A percentile compares a stretch with the other conserved stretches of the same genome.
These are phyloP conservation scores for Pythium rhizo-oryzae DNA, from an alignment of 352 stramenopile genomes.

Conservation along the genomic window DNA sequence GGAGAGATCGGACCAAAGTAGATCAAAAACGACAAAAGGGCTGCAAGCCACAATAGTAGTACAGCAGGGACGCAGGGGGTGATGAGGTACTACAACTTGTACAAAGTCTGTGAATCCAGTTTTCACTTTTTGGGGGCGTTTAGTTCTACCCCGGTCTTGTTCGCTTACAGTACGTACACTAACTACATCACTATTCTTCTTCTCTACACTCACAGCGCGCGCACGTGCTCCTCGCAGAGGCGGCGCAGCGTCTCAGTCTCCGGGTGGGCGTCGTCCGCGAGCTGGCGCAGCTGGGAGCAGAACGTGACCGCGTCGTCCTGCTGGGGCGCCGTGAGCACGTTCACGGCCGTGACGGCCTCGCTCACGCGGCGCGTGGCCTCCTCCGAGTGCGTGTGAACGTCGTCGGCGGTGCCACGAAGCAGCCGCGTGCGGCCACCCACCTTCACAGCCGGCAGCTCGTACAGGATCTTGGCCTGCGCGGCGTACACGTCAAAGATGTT, in stretches of 20 bases:
- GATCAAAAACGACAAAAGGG: conserved; percentile 1
- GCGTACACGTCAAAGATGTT: conserved; percentile 28
- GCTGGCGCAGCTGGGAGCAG: conserved; percentile 10
- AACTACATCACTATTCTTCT: neutral
- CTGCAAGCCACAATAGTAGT: neutral
- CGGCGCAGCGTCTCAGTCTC: conserved; percentile 6
- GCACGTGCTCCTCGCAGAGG: conserved; percentile 12
- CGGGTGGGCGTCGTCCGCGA: neutral
- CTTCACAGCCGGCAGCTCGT: conserved; percentile 24
- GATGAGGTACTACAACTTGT: too few relatives aligned
- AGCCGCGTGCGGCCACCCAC: neutral
- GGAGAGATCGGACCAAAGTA: neutral
- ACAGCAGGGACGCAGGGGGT: too few relatives aligned
- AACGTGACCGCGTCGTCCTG: neutral
- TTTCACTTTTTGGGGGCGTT: neutral
- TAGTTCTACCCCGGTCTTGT: neutral
- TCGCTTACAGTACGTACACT: neutral
- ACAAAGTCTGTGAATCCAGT: neutral
- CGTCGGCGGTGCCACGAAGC: neutral
- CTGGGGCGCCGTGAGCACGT: conserved; percentile 5
- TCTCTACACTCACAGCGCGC: conserved; percentile 1
- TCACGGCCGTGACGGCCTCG: conserved; percentile 15
- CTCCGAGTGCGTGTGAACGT: conserved; percentile 18
- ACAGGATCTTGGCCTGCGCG: conserved; percentile 26
- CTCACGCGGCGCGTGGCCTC: conserved; percentile 18